Evolutionary conservation across 2,329 filamentous ascomycete species (phyloP).

Genomic region (Colletotrichum echinochloae): DNA sequence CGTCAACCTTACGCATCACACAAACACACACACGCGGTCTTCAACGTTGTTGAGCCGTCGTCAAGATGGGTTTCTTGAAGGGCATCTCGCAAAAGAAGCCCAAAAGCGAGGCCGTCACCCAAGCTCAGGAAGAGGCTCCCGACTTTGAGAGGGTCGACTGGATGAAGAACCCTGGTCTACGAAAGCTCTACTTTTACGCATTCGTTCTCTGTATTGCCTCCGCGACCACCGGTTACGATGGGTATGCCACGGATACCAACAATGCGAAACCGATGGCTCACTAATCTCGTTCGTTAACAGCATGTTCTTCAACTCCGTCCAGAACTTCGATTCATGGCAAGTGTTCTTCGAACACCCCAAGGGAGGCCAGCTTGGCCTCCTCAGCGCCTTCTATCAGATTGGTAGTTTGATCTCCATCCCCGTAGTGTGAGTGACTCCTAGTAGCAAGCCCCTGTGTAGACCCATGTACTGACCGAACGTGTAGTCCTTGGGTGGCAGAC

Average conservation of each 20-base stretch:
- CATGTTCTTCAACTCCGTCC: conserved; percentile 59
- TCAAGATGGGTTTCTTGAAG: conserved; percentile 36
- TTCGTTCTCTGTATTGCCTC: conserved; percentile 65
- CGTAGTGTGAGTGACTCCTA: conserved; percentile 58
- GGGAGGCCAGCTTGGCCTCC: conserved; percentile 61
- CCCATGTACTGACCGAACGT: neutral
- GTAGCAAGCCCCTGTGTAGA: neutral
- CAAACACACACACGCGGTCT: neutral
- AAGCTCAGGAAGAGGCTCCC: conserved; percentile 61
- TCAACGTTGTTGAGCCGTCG: conserved; percentile 13
- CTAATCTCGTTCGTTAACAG: conserved; percentile 44
- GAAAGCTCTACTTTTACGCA: conserved; percentile 66
- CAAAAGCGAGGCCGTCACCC: conserved; percentile 25
- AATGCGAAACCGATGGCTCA: neutral
- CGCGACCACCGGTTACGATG: conserved; percentile 68
- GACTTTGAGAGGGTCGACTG: conserved; percentile 63
- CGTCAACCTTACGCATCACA: neutral
- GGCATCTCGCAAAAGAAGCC: conserved; percentile 38
- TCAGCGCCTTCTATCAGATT: conserved; percentile 70
- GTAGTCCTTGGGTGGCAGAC: conserved; percentile 64
- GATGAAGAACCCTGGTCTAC: conserved; percentile 66
- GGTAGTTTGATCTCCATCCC: conserved; percentile 69
- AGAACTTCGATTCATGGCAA: conserved; percentile 59
- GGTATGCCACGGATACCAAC: conserved; percentile 50
- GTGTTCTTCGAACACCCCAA: conserved; percentile 60